Percentiles rank a stretch among this genome's conserved stretches.
Conservation (phyloP, 257 asterid species). For the Euphrasia confusa region DNA sequence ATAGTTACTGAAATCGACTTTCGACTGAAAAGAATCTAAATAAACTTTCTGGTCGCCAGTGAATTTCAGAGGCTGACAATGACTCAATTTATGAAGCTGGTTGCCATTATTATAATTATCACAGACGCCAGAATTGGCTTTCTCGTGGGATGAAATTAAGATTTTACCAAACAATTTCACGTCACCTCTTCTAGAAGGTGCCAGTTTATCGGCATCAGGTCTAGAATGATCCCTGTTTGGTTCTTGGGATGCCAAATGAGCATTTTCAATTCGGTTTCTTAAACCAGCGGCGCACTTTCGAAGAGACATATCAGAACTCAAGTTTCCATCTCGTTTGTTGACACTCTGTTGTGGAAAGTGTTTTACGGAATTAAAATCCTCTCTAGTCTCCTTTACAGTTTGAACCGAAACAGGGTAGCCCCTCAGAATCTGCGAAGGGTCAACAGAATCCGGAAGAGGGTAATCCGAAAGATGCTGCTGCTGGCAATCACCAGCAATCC, state of each 20-base stretch:
- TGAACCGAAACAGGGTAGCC: conserved; percentile 52
- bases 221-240: too few species aligned
- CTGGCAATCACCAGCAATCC: conserved; percentile 27
- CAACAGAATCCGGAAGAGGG: conserved; percentile 35
- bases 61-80: conserved; percentile 34
- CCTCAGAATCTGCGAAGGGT: conserved; percentile 40
- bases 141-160: conserved; percentile 52
- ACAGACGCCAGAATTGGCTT: conserved; percentile 33
- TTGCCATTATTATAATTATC: conserved; percentile 20
- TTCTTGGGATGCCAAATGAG: conserved; percentile 30
- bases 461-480: conserved; percentile 32
- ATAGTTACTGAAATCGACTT: conserved; percentile 37
- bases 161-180: conserved; percentile 90
- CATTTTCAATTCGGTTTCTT: conserved; percentile 29
- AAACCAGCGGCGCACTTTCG: conserved; percentile 42
- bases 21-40: conserved; percentile 39
- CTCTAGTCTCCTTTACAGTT: conserved; percentile 35
- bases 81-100: conserved; percentile 34
- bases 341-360: conserved; percentile 30
- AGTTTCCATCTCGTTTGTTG: conserved; percentile 33
- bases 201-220: conserved; percentile 42
- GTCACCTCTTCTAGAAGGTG: conserved; percentile 59
- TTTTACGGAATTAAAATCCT: conserved; percentile 35
- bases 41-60: conserved; percentile 32
- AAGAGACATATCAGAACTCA: conserved; percentile 38